Base-by-base conservation (phyloP, 192 early-diverging fungal genomes). In the Diversispora epigaea region DNA sequence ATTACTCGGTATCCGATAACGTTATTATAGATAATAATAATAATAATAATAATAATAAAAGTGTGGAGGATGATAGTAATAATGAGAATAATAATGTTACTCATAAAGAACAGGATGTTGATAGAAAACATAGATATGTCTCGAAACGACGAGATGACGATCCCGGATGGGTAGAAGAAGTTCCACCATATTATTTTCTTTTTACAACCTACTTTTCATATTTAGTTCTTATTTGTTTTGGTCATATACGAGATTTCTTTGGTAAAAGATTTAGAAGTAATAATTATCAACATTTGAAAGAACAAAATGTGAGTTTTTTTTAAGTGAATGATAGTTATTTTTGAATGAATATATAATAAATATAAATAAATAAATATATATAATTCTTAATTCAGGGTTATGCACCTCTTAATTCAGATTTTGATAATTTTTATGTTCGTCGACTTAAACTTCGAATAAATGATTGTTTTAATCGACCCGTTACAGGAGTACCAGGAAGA, bases 121-220 rank as follows among this genome's bases (percentile, higher is more conserved):
- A 4, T 6, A 47, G 32, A 8, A 71, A 78, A 44, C 58, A 74
- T n/a, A 41, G 61, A 44, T 74, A 54, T 68, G 21, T 73, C 5
- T 74, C 77, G 40, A 73, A 74, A 41, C 17, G 15, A 49, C 21
- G 70, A 50, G 46, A 64, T 10, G 62, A 65, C 17, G 57, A 82
- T 68, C 56, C 77, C 8, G 78, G 79, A 14, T 77, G 81, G 70
- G 75, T 79, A 58, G 78, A 81, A 45, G 92, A 95, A 66, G 86
- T 84, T 12, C 91, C 94, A 63, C 96, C 96, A 17, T 83, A 91
- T 58, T 87, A 90, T 65, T 90, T 91, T 62, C 89, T 97, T 68
- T 88, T 97, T 62, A 93, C 95, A 9, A 99, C 97, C 70, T 99
- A 99, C 80, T 86, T 99, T 50, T 92, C 90, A 68, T 99, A 93